These are phyloP conservation scores for Mortierella hygrophila DNA, from an alignment of 192 early-diverging fungal species.

Conservation along the genomic window DNA sequence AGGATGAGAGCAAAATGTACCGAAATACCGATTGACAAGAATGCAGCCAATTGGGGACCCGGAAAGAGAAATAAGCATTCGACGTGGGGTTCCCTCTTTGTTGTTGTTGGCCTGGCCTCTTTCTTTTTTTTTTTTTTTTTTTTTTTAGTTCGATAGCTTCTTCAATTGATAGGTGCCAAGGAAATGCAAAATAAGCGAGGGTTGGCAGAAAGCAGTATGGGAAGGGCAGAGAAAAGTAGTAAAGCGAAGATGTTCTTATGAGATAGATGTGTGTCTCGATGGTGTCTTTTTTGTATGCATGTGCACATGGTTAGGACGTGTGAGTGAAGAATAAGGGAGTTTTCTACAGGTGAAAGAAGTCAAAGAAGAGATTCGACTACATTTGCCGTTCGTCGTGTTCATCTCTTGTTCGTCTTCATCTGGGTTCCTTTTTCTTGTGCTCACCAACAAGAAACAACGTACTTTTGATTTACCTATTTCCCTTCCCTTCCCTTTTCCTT, in stretches of 20 bases:
- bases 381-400: background rate
- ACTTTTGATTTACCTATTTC: background rate
- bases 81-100: background rate
- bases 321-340: background rate
- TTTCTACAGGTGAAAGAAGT: background rate
- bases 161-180: background rate
- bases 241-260: too few species aligned
- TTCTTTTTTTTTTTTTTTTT: background rate
- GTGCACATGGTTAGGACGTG: too few species aligned
- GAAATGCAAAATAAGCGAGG: too few species aligned
- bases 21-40: constrained; percentile 6
- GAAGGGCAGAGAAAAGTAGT: too few species aligned
- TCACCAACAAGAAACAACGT: too few species aligned
- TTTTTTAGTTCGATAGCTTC: background rate
- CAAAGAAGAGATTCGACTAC: background rate
- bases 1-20: background rate
- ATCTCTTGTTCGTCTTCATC: background rate
- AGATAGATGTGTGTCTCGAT: too few species aligned
- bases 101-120: constrained; percentile 10
- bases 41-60: background rate
- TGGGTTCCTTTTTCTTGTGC: background rate
- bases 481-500: background rate
- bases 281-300: too few species aligned
- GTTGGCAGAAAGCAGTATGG: too few species aligned
- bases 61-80: background rate